Conservation (phyloP, 495 filamentous ascomycete species). For the Evernia prunastri region DNA sequence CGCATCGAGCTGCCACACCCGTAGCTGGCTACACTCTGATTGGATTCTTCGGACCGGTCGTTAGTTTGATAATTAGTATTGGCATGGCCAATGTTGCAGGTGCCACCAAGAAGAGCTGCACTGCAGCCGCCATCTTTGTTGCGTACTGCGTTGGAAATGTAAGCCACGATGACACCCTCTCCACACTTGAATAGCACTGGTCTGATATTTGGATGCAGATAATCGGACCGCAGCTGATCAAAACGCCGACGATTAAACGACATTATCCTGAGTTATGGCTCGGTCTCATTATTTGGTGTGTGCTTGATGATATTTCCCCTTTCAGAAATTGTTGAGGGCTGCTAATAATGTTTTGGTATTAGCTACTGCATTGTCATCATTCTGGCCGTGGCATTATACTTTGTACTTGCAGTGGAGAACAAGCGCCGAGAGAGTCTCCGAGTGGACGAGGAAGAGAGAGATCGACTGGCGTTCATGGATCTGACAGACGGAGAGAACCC, state of each 20-base stretch:
- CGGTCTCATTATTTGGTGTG: constrained; percentile 63
- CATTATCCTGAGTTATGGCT: constrained; percentile 69
- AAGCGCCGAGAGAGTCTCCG: constrained; percentile 38
- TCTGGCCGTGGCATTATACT: constrained; percentile 48
- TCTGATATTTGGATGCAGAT: constrained; percentile 35
- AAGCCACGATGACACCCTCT: neutral
- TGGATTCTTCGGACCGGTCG: constrained; percentile 62
- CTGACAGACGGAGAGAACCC: constrained; percentile 71
- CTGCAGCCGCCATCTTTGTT: constrained; percentile 65
- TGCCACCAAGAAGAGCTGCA: constrained; percentile 70
- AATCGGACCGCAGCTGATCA: constrained; percentile 64
- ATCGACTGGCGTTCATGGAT: constrained; percentile 61
- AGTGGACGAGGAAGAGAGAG: constrained; percentile 54
- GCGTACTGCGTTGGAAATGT: constrained; percentile 64
- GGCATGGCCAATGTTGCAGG: constrained; percentile 71
- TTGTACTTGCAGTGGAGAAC: constrained; percentile 54
- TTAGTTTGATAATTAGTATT: constrained; percentile 57
- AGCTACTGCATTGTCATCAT: constrained; percentile 65
- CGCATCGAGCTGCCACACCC: constrained; percentile 53
- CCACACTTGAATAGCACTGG: neutral
- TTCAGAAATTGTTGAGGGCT: constrained; percentile 6
- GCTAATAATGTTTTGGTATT: constrained; percentile 7
- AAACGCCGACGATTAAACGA: constrained; percentile 48
- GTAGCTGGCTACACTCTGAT: constrained; percentile 64
- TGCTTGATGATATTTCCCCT: constrained; percentile 1